A percentile compares a stretch with the other conserved stretches of the same genome.
These are phyloP conservation scores for Psilocybe tampanensis DNA, from an alignment of 768 basidiomycete genomes.

Conservation along the genomic window DNA sequence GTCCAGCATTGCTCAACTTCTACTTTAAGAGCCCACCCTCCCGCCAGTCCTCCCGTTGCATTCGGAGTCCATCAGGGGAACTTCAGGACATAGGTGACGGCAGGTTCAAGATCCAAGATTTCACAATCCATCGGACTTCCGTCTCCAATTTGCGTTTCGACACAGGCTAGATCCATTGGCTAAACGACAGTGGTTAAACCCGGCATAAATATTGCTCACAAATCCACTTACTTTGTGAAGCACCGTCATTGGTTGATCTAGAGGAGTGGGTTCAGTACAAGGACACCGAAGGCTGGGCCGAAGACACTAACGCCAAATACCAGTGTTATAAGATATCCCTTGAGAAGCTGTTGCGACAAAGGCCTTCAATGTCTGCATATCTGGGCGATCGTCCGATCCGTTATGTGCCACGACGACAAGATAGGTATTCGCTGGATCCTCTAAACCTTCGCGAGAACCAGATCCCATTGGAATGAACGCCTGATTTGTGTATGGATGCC, in stretches of 20 bases:
- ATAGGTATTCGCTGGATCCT: slow-evolving; percentile 57
- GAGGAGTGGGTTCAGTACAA: slow-evolving; percentile 8
- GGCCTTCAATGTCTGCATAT: slow-evolving; percentile 72
- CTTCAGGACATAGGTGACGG: slow-evolving; percentile 34
- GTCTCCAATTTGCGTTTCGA: slow-evolving; percentile 92
- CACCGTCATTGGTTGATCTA: slow-evolving; percentile 94
- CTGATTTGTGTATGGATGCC: slow-evolving; percentile 89
- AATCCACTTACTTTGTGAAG: slow-evolving; percentile 58
- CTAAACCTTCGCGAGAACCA: slow-evolving; percentile 49
- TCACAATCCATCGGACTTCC: slow-evolving; percentile 84
- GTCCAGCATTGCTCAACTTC: not conserved
- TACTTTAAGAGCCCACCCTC: not conserved
- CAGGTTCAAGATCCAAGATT: slow-evolving; percentile 57
- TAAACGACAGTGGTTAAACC: slow-evolving; percentile 32
- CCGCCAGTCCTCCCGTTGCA: too few relatives aligned
- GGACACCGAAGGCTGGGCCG: not conserved
- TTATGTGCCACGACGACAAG: slow-evolving; percentile 88
- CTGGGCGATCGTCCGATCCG: slow-evolving; percentile 75
- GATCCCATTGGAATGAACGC: slow-evolving; percentile 93
- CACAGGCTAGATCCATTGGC: slow-evolving; percentile 82
- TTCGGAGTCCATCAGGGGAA: slow-evolving; percentile 19
- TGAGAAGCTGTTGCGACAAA: slow-evolving; percentile 83
- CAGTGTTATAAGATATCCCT: slow-evolving; percentile 83
- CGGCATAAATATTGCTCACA: slow-evolving; percentile 2
- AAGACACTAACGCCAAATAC: slow-evolving; percentile 83